A percentile compares a stretch with the other conserved stretches of the same genome.
Conservation (phyloP, 2,329 filamentous ascomycete genomes). For the Tolypocladium endophyticum region DNA sequence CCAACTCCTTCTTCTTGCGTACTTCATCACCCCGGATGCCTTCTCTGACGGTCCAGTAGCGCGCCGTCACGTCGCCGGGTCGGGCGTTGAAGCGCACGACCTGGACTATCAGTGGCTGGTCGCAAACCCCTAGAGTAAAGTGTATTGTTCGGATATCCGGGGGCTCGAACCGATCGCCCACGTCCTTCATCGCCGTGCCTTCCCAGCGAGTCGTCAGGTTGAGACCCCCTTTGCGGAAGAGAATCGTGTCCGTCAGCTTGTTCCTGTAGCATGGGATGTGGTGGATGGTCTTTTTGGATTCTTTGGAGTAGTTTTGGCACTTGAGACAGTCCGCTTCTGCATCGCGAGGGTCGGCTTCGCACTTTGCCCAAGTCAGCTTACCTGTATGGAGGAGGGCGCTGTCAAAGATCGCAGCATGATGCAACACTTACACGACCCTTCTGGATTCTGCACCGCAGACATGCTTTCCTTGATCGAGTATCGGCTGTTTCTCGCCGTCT, state of each 20-base stretch:
- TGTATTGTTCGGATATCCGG: constrained; percentile 19
- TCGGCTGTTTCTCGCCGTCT: constrained; percentile 20
- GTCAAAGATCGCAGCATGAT: background rate
- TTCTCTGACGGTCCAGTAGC: constrained; percentile 24
- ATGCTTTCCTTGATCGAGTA: constrained; percentile 27
- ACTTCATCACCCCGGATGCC: constrained; percentile 9
- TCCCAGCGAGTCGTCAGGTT: constrained; percentile 32
- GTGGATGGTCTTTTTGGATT: constrained; percentile 37
- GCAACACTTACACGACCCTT: constrained; percentile 27
- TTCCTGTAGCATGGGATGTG: constrained; percentile 30
- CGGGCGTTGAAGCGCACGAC: constrained; percentile 31
- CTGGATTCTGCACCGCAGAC: constrained; percentile 33
- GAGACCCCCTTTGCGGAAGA: constrained; percentile 33
- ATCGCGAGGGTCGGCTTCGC: constrained; percentile 19
- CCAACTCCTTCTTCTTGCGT: constrained; percentile 19
- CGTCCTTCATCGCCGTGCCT: constrained; percentile 28
- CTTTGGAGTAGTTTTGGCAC: constrained; percentile 25
- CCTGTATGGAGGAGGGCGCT: too few relatives aligned
- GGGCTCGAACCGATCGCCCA: constrained; percentile 21
- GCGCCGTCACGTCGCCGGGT: constrained; percentile 24
- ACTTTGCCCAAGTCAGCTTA: constrained; percentile 17
- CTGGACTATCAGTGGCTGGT: constrained; percentile 22
- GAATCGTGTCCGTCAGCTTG: constrained; percentile 28
- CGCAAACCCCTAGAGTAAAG: constrained; percentile 27
- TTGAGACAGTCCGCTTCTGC: constrained; percentile 25